These are phyloP conservation scores for Maudiozyma serrabonitensis DNA, from an alignment of 805 yeast species.

Conservation along the genomic window DNA sequence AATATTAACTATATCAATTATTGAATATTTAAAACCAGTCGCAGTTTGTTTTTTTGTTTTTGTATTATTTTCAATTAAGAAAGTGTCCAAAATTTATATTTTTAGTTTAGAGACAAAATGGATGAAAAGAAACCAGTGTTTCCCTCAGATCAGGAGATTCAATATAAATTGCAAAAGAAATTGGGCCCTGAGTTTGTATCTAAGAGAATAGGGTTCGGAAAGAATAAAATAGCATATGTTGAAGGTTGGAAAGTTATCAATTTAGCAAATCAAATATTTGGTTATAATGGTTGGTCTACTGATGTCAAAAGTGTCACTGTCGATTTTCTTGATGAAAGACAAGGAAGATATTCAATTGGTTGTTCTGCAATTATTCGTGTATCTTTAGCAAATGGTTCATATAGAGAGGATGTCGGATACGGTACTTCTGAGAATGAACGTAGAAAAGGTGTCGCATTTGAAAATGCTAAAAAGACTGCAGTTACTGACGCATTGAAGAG, in stretches of 20 bases:
- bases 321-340: conserved; percentile 59
- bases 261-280: conserved; percentile 72
- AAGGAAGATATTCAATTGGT: conserved; percentile 53
- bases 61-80: no score
- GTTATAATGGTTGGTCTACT: conserved; percentile 76
- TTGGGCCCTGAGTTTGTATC: conserved; percentile 75
- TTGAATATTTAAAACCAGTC: no score
- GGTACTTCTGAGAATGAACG: conserved; percentile 74
- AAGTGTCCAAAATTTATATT: neutral
- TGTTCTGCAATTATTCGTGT: conserved; percentile 66
- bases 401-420: conserved; percentile 75
- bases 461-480: conserved; percentile 76
- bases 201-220: conserved; percentile 67
- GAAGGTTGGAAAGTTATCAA: conserved; percentile 82
- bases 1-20: no score
- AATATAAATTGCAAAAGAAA: conserved; percentile 33
- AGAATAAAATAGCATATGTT: conserved; percentile 56
- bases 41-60: no score
- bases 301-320: conserved; percentile 57
- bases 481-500: conserved; percentile 75
- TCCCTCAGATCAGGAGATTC: conserved; percentile 25
- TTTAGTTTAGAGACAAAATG: conserved; percentile 7
- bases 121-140: conserved; percentile 15
- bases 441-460: conserved; percentile 67
- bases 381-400: conserved; percentile 65